These are phyloP conservation scores for Zostera marina DNA, from an alignment of 116 monocot species.

Conservation along the genomic window DNA sequence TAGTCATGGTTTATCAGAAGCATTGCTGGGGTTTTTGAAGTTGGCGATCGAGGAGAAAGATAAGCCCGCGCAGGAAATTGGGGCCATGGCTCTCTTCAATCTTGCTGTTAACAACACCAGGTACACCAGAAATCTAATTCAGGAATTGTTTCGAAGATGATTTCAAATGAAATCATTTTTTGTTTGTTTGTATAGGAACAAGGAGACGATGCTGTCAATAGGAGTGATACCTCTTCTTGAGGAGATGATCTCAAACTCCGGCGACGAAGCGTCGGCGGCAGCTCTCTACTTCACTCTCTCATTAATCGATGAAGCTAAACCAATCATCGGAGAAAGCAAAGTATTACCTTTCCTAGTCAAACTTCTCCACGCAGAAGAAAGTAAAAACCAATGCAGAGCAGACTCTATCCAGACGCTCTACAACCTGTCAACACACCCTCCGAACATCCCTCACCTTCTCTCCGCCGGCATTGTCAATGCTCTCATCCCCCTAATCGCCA, in stretches of 20 bases:
- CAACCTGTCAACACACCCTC: slow-evolving; percentile 53
- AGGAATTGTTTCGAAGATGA: not conserved
- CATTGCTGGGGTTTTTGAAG: slow-evolving; percentile 47
- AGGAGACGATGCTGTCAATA: slow-evolving; percentile 24
- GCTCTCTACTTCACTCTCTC: slow-evolving; percentile 78
- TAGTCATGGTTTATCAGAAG: slow-evolving; percentile 55
- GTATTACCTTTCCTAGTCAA: slow-evolving; percentile 32
- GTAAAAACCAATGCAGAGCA: slow-evolving; percentile 18
- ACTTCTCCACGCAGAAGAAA: slow-evolving; percentile 13
- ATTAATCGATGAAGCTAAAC: slow-evolving; percentile 47
- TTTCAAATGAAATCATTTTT: not conserved
- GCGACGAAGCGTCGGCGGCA: slow-evolving; percentile 42
- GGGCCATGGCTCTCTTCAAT: slow-evolving; percentile 87
- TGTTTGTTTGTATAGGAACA: slow-evolving; percentile 45
- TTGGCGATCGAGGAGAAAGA: slow-evolving; percentile 40
- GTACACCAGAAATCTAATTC: slow-evolving; percentile 11
- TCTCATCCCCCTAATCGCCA: slow-evolving; percentile 27
- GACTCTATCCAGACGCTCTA: slow-evolving; percentile 49
- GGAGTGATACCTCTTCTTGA: slow-evolving; percentile 51
- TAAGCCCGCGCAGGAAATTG: slow-evolving; percentile 37
- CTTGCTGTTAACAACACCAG: slow-evolving; percentile 84
- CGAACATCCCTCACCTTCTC: slow-evolving; percentile 41
- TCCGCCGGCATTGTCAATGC: slow-evolving; percentile 19
- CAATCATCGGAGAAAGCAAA: slow-evolving; percentile 35
- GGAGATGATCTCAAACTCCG: slow-evolving; percentile 39